Conservation (phyloP, 2,329 filamentous ascomycete species). For the Knoxdaviesia capensis region DNA sequence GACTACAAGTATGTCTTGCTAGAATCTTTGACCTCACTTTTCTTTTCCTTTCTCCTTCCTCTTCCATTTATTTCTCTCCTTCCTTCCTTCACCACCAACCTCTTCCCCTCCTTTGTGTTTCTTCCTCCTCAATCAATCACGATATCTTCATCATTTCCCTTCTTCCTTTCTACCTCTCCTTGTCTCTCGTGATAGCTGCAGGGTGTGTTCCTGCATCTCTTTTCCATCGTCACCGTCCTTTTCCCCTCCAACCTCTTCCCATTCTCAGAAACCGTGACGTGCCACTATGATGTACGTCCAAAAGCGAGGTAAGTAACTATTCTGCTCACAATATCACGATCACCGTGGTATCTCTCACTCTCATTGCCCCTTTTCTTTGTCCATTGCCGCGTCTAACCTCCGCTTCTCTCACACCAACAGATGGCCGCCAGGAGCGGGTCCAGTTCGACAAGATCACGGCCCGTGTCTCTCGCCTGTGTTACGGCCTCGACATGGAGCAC, state of each 20-base stretch:
- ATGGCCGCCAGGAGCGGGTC: slow-evolving; percentile 98
- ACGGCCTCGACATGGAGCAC: slow-evolving; percentile 84
- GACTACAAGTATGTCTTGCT: too few species aligned
- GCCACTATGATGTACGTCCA: slow-evolving; percentile 35
- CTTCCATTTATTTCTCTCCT: background rate
- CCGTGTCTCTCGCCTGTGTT: slow-evolving; percentile 91
- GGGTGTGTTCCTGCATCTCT: background rate
- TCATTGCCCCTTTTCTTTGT: background rate
- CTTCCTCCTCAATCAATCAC: background rate
- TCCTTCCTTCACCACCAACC: background rate
- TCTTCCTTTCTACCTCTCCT: background rate
- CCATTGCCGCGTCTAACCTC: background rate
- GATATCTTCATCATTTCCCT: background rate
- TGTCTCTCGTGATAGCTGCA: background rate
- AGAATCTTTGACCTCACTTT: background rate
- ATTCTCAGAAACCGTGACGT: slow-evolving; percentile 6
- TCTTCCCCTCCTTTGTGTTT: background rate
- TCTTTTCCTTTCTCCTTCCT: background rate
- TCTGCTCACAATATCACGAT: too few species aligned
- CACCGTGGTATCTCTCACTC: slow-evolving; percentile 1
- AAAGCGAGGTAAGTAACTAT: slow-evolving; percentile 33
- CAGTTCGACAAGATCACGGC: slow-evolving; percentile 99
- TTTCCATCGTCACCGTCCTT: slow-evolving; percentile 6
- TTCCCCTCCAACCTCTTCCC: slow-evolving; percentile 7
- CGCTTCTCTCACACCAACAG: slow-evolving; percentile 22